Percentiles rank a stretch among this genome's conserved stretches.
These are phyloP conservation scores for Polygonum aviculare DNA, from an alignment of 148 eudicot genomes.

Conservation along the genomic window DNA sequence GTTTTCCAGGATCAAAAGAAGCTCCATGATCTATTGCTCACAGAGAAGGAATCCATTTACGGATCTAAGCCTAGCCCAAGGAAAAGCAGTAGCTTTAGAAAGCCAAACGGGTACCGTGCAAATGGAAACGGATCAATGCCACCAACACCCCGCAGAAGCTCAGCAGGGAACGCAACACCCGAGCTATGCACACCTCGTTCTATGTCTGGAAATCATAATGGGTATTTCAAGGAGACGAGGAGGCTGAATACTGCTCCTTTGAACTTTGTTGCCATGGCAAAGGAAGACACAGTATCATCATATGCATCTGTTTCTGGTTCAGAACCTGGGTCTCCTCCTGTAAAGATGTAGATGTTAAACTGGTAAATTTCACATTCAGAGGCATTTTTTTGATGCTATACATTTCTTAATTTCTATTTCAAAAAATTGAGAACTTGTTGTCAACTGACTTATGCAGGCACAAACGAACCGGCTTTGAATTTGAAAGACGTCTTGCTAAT, in stretches of 20 bases:
- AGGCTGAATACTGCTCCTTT: constrained; percentile 51
- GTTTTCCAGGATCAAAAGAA: constrained; percentile 55
- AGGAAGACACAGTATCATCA: constrained; percentile 60
- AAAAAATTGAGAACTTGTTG: background rate
- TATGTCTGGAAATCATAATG: constrained; percentile 41
- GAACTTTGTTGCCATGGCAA: constrained; percentile 48
- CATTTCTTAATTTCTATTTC: background rate
- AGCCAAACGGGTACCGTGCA: constrained; percentile 35
- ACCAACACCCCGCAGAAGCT: constrained; percentile 52
- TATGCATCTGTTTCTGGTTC: constrained; percentile 57
- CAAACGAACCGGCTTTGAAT: background rate
- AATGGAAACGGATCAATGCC: constrained; percentile 53
- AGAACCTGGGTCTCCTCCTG: constrained; percentile 57
- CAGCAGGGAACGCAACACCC: constrained; percentile 29
- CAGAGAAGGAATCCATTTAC: constrained; percentile 52
- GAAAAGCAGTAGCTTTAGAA: constrained; percentile 55
- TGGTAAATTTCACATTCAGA: background rate
- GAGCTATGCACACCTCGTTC: constrained; percentile 58
- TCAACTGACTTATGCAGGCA: constrained; percentile 2
- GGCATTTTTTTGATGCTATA: background rate
- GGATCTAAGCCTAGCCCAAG: constrained; percentile 67
- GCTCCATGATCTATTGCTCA: constrained; percentile 49
- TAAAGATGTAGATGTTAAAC: background rate
- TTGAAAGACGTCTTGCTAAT: background rate
- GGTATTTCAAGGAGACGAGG: constrained; percentile 57